These are phyloP conservation scores for Gremmenia infestans DNA, from an alignment of 2,329 filamentous ascomycete genomes.

Conservation along the genomic window DNA sequence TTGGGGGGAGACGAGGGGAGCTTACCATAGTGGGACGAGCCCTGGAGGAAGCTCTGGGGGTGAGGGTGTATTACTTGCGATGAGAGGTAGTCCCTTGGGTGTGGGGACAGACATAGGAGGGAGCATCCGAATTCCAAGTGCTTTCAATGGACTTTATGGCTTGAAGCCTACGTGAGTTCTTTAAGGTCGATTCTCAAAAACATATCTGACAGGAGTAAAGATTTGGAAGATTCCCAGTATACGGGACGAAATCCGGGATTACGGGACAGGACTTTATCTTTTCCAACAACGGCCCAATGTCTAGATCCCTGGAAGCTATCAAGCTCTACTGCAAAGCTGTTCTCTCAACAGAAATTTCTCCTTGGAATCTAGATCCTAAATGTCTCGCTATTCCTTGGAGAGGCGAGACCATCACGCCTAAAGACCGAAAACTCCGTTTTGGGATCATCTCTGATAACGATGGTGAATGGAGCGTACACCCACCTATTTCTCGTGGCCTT, in stretches of 20 bases:
- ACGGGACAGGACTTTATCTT: constrained; percentile 36
- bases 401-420: constrained; percentile 30
- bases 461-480: constrained; percentile 33
- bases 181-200: not conserved
- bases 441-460: constrained; percentile 35
- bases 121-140: constrained; percentile 35
- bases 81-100: constrained; percentile 28
- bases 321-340: constrained; percentile 35
- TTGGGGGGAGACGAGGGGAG: constrained; percentile 35
- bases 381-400: constrained; percentile 36
- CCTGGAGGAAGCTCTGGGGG: constrained; percentile 28
- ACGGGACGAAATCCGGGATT: constrained; percentile 33
- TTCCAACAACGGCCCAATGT: constrained; percentile 36
- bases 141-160: constrained; percentile 35
- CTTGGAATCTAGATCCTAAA: constrained; percentile 37
- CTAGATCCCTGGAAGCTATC: constrained; percentile 31
- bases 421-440: constrained; percentile 33
- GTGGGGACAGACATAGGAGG: constrained; percentile 33
- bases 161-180: constrained; percentile 33
- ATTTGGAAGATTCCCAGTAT: constrained; percentile 35
- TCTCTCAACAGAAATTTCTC: constrained; percentile 29
- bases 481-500: constrained; percentile 35
- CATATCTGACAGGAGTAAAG: constrained; percentile 12
- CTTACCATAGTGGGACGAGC: constrained; percentile 26
- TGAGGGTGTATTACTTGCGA: constrained; percentile 27